Evolutionary conservation across 129 eudicot species (phyloP).

Genomic region (Heracleum sosnowskyi): DNA sequence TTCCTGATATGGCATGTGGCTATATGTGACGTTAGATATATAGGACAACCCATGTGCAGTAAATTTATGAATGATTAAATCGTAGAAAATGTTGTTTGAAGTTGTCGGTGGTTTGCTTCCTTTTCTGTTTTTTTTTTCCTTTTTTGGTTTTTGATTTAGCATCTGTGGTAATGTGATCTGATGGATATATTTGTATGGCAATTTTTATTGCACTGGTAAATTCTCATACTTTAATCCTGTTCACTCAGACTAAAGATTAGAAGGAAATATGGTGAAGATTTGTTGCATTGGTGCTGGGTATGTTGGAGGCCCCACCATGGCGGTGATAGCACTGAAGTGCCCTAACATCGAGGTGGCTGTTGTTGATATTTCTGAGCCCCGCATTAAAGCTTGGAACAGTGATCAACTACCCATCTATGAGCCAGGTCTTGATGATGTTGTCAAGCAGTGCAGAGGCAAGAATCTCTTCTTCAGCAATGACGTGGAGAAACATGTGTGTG

Average conservation of each 20-base stretch:
- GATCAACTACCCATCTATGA: slow-evolving; percentile 79
- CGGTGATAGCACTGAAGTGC: slow-evolving; percentile 84
- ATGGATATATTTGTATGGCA: background rate
- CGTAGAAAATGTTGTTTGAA: background rate
- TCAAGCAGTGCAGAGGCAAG: slow-evolving; percentile 84
- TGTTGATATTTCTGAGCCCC: slow-evolving; percentile 73
- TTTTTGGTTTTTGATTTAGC: background rate
- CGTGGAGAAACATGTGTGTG: slow-evolving; percentile 76
- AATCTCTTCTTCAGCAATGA: slow-evolving; percentile 86
- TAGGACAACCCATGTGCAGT: background rate
- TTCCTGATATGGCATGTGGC: background rate
- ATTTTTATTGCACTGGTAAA: background rate
- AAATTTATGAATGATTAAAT: background rate
- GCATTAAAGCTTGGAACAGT: slow-evolving; percentile 80
- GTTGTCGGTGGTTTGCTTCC: background rate
- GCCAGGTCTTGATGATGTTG: slow-evolving; percentile 87
- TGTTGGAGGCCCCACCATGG: slow-evolving; percentile 96
- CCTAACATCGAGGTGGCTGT: slow-evolving; percentile 66
- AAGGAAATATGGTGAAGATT: slow-evolving; percentile 76
- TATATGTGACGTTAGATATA: background rate
- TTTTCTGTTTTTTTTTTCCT: background rate
- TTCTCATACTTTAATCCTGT: background rate
- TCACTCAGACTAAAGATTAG: slow-evolving; percentile 6
- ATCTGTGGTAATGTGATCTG: background rate
- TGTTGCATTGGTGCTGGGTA: slow-evolving; percentile 96